Conservation (phyloP, 805 yeast genomes). For the Pichia kluyveri region DNA sequence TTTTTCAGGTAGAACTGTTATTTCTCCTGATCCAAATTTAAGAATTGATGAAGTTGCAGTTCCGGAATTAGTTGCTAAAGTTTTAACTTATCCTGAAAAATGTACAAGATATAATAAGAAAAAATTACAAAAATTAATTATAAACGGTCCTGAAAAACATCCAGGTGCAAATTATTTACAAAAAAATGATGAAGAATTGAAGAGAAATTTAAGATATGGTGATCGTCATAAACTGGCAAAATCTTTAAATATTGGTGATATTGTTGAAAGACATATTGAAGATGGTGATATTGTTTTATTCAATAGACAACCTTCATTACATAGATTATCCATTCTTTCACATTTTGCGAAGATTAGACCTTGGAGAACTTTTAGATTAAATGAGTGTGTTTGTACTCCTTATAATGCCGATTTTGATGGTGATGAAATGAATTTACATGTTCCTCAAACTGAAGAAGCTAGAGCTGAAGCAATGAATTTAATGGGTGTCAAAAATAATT, state of each 20-base stretch:
- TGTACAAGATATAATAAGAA: conserved; percentile 81
- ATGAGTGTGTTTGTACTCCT: conserved; percentile 99
- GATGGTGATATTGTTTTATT: conserved; percentile 95
- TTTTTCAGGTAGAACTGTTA: conserved; percentile 95
- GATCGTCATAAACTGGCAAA: conserved; percentile 72
- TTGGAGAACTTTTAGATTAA: conserved; percentile 94
- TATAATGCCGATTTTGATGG: conserved; percentile 99
- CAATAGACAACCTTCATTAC: conserved; percentile 97
- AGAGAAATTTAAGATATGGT: conserved; percentile 85
- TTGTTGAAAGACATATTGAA: conserved; percentile 93
- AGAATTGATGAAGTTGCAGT: conserved; percentile 96
- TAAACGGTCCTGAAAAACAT: conserved; percentile 79
- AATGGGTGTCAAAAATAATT: conserved; percentile 95
- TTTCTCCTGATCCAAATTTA: conserved; percentile 96
- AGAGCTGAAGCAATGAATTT: conserved; percentile 96
- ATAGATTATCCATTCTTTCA: conserved; percentile 84
- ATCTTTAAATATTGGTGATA: conserved; percentile 74
- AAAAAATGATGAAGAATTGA: conserved; percentile 75
- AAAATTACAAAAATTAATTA: conserved; percentile 63
- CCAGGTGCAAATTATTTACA: conserved; percentile 95
- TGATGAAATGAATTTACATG: conserved; percentile 98
- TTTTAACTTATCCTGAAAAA: conserved; percentile 90
- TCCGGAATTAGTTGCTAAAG: conserved; percentile 93
- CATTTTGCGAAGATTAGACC: conserved; percentile 96
- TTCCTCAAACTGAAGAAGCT: conserved; percentile 98